Conservation (phyloP, 306 rosid genomes). For the Quercus agrifolia region DNA sequence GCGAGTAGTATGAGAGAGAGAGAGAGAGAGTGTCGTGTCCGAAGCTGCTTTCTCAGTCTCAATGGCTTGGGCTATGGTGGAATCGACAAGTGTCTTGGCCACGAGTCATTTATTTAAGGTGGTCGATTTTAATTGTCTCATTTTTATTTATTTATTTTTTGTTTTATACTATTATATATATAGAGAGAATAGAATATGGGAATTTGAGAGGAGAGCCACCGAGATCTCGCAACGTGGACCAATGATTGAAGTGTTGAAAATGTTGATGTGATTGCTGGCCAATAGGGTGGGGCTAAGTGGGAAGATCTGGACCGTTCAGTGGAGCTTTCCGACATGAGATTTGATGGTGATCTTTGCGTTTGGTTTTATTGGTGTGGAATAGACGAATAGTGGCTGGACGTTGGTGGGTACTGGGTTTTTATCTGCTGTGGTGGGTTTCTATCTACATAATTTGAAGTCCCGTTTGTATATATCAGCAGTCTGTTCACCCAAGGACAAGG, state of each 20-base stretch:
- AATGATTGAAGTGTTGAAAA: constrained; percentile 11
- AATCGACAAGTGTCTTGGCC: constrained; percentile 74
- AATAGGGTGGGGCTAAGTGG: constrained; percentile 31
- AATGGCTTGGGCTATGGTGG: constrained; percentile 27
- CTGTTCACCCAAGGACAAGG: no score
- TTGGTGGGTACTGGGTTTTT: neutral
- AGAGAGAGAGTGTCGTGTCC: constrained; percentile 31
- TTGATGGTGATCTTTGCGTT: constrained; percentile 15
- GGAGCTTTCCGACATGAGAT: constrained; percentile 49
- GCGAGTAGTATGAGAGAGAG: neutral
- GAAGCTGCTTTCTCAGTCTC: constrained; percentile 10
- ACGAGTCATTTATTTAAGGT: constrained; percentile 49
- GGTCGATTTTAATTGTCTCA: neutral
- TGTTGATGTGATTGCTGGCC: constrained; percentile 35
- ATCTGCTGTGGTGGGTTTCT: neutral
- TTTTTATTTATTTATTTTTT: neutral
- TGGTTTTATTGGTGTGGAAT: constrained; percentile 19
- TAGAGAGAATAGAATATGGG: neutral
- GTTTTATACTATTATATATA: neutral
- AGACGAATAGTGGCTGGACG: constrained; percentile 8
- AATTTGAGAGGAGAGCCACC: constrained; percentile 2
- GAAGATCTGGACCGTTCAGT: constrained; percentile 19
- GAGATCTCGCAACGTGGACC: constrained; percentile 52
- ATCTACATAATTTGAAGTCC: neutral
- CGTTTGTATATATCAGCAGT: no score